Conservation (phyloP, 2,329 filamentous ascomycete genomes). For the Cladorrhinum sp. region DNA sequence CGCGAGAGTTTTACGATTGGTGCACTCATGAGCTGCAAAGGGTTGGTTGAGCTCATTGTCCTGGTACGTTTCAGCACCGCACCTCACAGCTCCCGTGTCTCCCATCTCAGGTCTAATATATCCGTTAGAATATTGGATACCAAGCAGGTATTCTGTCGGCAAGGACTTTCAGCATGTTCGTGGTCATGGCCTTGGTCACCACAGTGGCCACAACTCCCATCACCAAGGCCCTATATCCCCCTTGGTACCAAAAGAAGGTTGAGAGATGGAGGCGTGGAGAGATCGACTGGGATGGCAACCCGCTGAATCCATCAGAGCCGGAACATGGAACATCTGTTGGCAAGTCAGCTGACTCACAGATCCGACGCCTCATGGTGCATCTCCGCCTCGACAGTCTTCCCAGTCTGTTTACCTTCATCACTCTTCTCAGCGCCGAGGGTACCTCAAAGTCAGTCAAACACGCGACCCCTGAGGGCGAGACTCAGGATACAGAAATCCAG, state of each 20-base stretch:
- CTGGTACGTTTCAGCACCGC: slow-evolving; percentile 62
- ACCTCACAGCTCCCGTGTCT: not conserved
- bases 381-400: slow-evolving; percentile 82
- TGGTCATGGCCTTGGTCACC: slow-evolving; percentile 86
- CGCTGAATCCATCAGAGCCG: slow-evolving; percentile 34
- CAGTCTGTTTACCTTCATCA: slow-evolving; percentile 76
- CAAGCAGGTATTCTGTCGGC: slow-evolving; percentile 78
- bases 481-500: slow-evolving; percentile 12
- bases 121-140: slow-evolving; percentile 63
- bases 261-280: slow-evolving; percentile 69
- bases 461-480: slow-evolving; percentile 27
- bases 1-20: slow-evolving; percentile 86
- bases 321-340: slow-evolving; percentile 26
- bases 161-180: slow-evolving; percentile 87
- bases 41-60: slow-evolving; percentile 92
- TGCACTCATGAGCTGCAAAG: slow-evolving; percentile 93
- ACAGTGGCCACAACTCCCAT: slow-evolving; percentile 82
- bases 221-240: slow-evolving; percentile 70
- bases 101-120: not conserved
- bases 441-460: slow-evolving; percentile 9
- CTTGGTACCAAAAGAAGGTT: slow-evolving; percentile 53
- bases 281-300: slow-evolving; percentile 73
- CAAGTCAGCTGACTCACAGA: slow-evolving; percentile 36
- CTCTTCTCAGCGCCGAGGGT: slow-evolving; percentile 58
- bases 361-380: slow-evolving; percentile 72